A percentile compares a stretch with the other conserved stretches of the same genome.
Conservation (phyloP, 768 basidiomycete genomes). For the Suillus hirtellus region DNA sequence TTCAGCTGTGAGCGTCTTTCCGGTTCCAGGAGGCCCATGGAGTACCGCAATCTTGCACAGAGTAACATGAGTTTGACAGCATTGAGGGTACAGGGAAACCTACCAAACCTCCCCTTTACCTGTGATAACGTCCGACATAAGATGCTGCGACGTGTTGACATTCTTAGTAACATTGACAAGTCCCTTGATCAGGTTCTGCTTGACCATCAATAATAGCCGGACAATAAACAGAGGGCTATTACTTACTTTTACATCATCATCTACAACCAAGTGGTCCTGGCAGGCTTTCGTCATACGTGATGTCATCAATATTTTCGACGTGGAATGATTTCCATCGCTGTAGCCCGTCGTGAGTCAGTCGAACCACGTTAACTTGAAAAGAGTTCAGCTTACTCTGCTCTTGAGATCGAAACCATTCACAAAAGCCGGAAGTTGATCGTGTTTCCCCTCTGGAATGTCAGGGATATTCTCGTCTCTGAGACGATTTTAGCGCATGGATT, state of each 20-base stretch:
- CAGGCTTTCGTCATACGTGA: conserved; percentile 66
- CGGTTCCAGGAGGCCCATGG: conserved; percentile 31
- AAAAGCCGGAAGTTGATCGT: conserved; percentile 54
- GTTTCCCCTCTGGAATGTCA: conserved; percentile 51
- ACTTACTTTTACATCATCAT: conserved; percentile 45
- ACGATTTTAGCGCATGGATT: neutral
- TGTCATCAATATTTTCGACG: conserved; percentile 50
- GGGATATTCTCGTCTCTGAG: conserved; percentile 16
- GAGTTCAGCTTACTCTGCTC: conserved; percentile 40
- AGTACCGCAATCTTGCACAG: conserved; percentile 21
- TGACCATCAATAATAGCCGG: conserved; percentile 35
- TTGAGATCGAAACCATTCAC: conserved; percentile 64
- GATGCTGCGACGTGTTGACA: conserved; percentile 19
- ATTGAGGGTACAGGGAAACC: conserved; percentile 33
- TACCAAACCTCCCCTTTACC: conserved; percentile 64
- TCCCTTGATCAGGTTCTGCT: conserved; percentile 25
- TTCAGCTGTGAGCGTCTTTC: conserved; percentile 62
- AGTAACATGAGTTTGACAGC: neutral
- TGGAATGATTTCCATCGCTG: conserved; percentile 56
- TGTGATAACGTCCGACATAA: conserved; percentile 52
- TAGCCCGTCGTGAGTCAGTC: neutral
- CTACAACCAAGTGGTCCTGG: conserved; percentile 56
- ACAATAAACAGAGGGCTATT: neutral
- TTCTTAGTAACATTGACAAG: conserved; percentile 28
- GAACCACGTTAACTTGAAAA: no score